These are phyloP conservation scores for Lactifluus rugatus DNA, from an alignment of 768 basidiomycete species.

Conservation along the genomic window DNA sequence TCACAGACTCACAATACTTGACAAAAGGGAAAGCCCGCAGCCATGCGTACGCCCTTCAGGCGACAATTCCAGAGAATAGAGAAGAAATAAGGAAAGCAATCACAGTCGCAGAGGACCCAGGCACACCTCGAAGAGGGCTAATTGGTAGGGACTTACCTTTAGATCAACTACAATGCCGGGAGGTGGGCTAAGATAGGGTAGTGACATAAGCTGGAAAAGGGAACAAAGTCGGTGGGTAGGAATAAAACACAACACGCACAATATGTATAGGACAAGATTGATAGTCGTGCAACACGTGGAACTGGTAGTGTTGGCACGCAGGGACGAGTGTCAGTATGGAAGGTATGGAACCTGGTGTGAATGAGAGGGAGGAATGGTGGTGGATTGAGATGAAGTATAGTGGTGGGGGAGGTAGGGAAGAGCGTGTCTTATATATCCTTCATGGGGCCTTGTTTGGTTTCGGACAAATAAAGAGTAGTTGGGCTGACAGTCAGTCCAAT, in stretches of 20 bases:
- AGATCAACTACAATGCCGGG: background rate
- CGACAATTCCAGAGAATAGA: background rate
- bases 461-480: constrained; percentile 11
- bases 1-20: background rate
- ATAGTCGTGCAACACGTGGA: background rate
- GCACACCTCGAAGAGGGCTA: background rate
- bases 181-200: background rate
- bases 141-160: background rate
- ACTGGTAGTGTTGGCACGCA: background rate
- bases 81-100: background rate
- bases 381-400: background rate
- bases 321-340: background rate
- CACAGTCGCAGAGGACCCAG: background rate
- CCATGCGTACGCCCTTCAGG: constrained; percentile 1
- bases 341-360: background rate
- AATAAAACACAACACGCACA: background rate
- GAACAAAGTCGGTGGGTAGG: background rate
- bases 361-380: background rate
- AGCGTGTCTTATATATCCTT: constrained; percentile 16
- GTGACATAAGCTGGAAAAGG: background rate
- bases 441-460: constrained; percentile 16
- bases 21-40: background rate
- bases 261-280: background rate
- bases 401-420: background rate
- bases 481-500: background rate